Base-by-base conservation (phyloP, 139 green algal genomes). In the Astrephomene gubernaculifera region DNA sequence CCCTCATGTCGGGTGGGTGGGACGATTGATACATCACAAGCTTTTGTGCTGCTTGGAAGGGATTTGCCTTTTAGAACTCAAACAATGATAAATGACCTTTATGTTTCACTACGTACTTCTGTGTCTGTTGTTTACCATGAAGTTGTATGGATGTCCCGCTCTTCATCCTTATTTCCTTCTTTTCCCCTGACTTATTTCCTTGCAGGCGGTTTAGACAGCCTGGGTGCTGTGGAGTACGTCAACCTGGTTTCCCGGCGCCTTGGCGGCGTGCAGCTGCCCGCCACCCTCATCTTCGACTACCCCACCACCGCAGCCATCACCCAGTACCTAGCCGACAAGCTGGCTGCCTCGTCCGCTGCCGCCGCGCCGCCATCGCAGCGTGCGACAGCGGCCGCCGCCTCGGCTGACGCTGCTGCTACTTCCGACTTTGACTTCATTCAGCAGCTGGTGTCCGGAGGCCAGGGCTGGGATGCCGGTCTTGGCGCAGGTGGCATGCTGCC, bases 191-290 rank as follows among this genome's bases (percentile, higher is more conserved):
- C 8, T 72, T 9, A 21, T 43, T 33, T 38, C 25, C 22, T 65
- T 70, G 49, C 86, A 91, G 92, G 91, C 25, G 95, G 95, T 21
- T 80, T 97, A 31, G 95, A 98, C 72, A 97, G 94, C 22, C 88
- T 98, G 64, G 94, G 91, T 36, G 89, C 90, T 41, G 94, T 98
- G 53, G 93, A 98, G 90, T 94, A 96, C 71, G 90, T 94, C 5
- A 97, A 95, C 83, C 75, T 94, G 12, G 72, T 97, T 2, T 65
- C 80, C 22, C 63, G 89, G 21, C 86, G 87, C 4, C 73, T 94
- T 17, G 86, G 84, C 52, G 86, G 83, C 49, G n/a, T 95, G 52
- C 81, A 73, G 10, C 87, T 95, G 63, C 92, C 92, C 9, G 70
- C 74, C 70, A 87, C 69, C 19, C 81, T 89, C 71, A 83, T 96